Evolutionary conservation across 2,329 filamentous ascomycete genomes (phyloP).

Genomic region (Xylariaceae sp.): DNA sequence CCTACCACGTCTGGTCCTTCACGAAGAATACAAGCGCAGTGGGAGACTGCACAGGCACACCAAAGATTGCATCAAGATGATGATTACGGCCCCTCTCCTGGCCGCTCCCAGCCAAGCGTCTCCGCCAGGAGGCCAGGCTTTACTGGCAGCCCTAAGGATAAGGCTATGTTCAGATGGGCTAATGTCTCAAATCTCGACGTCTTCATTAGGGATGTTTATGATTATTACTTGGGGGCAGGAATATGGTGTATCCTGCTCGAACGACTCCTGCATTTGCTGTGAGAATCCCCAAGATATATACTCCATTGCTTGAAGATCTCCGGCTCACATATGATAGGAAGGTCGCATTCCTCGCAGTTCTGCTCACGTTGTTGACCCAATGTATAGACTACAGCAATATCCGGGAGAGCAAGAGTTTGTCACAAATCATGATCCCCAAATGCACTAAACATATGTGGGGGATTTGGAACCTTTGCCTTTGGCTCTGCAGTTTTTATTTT

Average conservation of each 20-base stretch:
- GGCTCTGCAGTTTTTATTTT: slow-evolving; percentile 85
- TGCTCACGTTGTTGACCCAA: slow-evolving; percentile 81
- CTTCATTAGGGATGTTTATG: slow-evolving; percentile 83
- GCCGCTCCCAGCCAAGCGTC: slow-evolving; percentile 18
- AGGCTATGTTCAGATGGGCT: slow-evolving; percentile 89
- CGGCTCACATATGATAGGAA: slow-evolving; percentile 55
- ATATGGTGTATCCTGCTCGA: slow-evolving; percentile 82
- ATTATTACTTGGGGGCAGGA: slow-evolving; percentile 82
- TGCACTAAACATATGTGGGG: slow-evolving; percentile 78
- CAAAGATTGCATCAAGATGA: slow-evolving; percentile 52
- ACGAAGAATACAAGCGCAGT: slow-evolving; percentile 51
- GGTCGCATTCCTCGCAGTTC: slow-evolving; percentile 77
- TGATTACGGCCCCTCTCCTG: slow-evolving; percentile 23
- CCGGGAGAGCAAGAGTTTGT: slow-evolving; percentile 61
- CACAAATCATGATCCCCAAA: slow-evolving; percentile 64
- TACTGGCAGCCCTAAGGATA: slow-evolving; percentile 58
- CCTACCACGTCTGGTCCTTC: slow-evolving; percentile 45
- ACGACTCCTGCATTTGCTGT: slow-evolving; percentile 73
- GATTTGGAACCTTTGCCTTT: slow-evolving; percentile 75
- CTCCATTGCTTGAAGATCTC: slow-evolving; percentile 4
- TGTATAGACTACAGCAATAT: slow-evolving; percentile 82
- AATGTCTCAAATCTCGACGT: slow-evolving; percentile 88
- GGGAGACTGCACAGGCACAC: slow-evolving; percentile 57
- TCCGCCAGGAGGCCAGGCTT: slow-evolving; percentile 30
- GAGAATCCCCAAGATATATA: slow-evolving; percentile 41